phyloP scores from a whole-genome alignment of 495 filamentous ascomycete species.

The Penicillium waksmanii region DNA sequence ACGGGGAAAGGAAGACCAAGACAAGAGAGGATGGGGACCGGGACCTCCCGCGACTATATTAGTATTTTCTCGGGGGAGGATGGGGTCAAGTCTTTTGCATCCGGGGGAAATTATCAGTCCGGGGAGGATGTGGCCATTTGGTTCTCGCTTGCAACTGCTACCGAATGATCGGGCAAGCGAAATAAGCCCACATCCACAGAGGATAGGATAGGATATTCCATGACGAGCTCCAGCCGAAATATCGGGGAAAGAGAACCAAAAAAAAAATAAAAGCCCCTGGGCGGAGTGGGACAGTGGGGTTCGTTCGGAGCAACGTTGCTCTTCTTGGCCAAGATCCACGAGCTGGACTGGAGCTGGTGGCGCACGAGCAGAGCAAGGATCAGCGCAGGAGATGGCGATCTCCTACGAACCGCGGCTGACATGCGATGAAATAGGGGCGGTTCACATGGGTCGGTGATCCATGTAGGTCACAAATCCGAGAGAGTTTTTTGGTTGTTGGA shows the following conservation, averaged over 20 bases:
- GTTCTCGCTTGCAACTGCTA: constrained; percentile 4
- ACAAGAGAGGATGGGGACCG: background rate
- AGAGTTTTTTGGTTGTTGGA: background rate
- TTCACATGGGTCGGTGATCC: constrained; percentile 10
- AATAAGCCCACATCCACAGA: constrained; percentile 16
- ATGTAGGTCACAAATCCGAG: background rate
- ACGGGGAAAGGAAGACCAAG: background rate
- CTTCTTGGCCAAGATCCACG: constrained; percentile 21
- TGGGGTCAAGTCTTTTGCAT: background rate
- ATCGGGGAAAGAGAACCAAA: background rate
- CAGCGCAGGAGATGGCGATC: constrained; percentile 32
- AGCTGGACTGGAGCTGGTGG: constrained; percentile 5
- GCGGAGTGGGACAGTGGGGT: background rate
- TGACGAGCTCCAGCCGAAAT: background rate
- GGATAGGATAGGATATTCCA: background rate
- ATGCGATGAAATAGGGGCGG: constrained; percentile 14
- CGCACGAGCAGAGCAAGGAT: constrained; percentile 18
- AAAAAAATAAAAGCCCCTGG: background rate
- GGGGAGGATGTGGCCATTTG: background rate
- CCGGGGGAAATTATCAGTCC: constrained; percentile 6
- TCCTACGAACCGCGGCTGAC: constrained; percentile 29
- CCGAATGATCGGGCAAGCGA: constrained; percentile 13
- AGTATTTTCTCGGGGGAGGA: constrained; percentile 3
- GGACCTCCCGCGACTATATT: constrained; percentile 10
- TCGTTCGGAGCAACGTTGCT: constrained; percentile 28